Evolutionary conservation across 139 green algal genomes (phyloP).

Genomic region (Chlamydomonas incerta): DNA sequence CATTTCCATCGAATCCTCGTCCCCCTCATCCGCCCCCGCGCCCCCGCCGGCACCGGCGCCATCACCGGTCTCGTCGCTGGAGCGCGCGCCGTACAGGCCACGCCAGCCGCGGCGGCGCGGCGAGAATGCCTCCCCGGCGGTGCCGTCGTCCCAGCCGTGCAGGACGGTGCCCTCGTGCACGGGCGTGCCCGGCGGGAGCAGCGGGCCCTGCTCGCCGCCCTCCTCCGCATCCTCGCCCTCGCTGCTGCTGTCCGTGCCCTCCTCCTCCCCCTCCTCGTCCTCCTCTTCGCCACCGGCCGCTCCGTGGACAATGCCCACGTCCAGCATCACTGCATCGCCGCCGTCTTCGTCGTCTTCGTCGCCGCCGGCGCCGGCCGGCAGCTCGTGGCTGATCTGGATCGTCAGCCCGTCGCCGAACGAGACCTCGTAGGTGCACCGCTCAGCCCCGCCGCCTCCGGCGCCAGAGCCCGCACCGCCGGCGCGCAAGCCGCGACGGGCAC

Average conservation of each 20-base stretch:
- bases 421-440: constrained; percentile 1
- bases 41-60: too few species aligned
- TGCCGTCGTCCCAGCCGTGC: too few species aligned
- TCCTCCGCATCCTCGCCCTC: neutral
- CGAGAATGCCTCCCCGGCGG: too few species aligned
- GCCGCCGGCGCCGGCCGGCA: neutral
- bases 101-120: neutral
- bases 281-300: neutral
- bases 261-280: neutral
- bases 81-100: neutral
- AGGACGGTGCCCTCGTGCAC: too few species aligned
- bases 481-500: too few species aligned
- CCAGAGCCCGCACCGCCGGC: neutral
- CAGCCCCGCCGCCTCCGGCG: neutral
- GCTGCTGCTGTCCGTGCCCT: neutral
- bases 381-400: constrained; percentile 28
- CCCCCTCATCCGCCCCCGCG: too few species aligned
- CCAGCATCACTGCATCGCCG: constrained; percentile 26
- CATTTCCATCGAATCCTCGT: constrained; percentile 23
- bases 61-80: neutral
- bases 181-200: too few species aligned
- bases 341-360: neutral
- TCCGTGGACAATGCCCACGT: constrained; percentile 6
- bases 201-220: too few species aligned
- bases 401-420: constrained; percentile 25